Conservation (phyloP, 257 asterid species). For the Lantana camara region DNA sequence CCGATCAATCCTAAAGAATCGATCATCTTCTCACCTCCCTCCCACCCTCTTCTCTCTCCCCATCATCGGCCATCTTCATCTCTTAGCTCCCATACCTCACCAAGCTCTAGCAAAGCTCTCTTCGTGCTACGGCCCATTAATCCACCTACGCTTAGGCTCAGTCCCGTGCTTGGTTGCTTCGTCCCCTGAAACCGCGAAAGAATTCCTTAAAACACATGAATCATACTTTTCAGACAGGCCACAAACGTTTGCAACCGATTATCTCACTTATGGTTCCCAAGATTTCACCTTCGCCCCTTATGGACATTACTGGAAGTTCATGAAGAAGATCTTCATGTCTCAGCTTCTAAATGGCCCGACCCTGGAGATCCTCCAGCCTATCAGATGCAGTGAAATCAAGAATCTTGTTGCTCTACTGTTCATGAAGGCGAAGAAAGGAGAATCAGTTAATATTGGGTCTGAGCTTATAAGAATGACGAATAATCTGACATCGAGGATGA, state of each 20-base stretch:
- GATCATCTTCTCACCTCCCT: conserved; percentile 37
- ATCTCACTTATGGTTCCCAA: conserved; percentile 66
- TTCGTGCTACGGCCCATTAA: conserved; percentile 50
- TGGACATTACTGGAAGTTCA: conserved; percentile 42
- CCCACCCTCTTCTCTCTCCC: conserved; percentile 67
- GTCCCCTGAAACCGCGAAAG: conserved; percentile 59
- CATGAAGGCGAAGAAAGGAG: conserved; percentile 32
- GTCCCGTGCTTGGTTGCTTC: conserved; percentile 69
- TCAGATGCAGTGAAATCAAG: conserved; percentile 49
- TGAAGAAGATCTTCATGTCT: conserved; percentile 78
- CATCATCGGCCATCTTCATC: conserved; percentile 53
- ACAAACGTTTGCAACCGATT: conserved; percentile 47
- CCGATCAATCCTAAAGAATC: conserved; percentile 26
- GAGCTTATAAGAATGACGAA: conserved; percentile 58
- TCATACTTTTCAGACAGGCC: conserved; percentile 54
- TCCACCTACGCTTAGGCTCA: conserved; percentile 60
- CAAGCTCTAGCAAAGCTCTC: conserved; percentile 71
- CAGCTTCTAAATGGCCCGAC: conserved; percentile 70
- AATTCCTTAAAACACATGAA: conserved; percentile 69
- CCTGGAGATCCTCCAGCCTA: conserved; percentile 54
- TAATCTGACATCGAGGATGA: conserved; percentile 68
- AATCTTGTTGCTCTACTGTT: conserved; percentile 32
- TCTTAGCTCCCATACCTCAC: conserved; percentile 55
- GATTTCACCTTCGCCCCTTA: conserved; percentile 70
- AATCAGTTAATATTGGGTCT: conserved; percentile 49